Evolutionary conservation across 352 stramenopile genomes (phyloP).

Genomic region (Globisporangium recalcitrans): DNA sequence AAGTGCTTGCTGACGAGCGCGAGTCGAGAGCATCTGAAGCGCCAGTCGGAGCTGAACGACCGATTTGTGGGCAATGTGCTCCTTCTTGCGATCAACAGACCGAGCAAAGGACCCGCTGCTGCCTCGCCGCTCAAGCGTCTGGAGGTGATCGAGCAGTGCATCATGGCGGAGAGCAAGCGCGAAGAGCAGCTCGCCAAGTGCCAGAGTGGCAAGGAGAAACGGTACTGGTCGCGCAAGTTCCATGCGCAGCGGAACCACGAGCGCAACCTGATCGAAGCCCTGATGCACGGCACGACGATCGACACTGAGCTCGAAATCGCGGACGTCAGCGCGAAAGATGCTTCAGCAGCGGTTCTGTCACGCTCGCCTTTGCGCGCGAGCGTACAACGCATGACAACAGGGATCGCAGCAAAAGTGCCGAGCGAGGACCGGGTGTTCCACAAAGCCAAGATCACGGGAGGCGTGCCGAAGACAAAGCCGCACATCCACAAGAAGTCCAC

Average conservation of each 20-base stretch:
- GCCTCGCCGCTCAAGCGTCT: constrained; percentile 46
- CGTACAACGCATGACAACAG: constrained; percentile 14
- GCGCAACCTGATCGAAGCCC: constrained; percentile 41
- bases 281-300: constrained; percentile 43
- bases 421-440: constrained; percentile 36
- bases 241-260: constrained; percentile 48
- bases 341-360: not conserved
- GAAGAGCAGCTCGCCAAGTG: constrained; percentile 55
- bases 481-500: constrained; percentile 35
- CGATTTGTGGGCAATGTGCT: constrained; percentile 61
- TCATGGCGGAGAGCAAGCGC: constrained; percentile 61
- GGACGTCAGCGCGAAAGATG: constrained; percentile 18
- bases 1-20: constrained; percentile 43
- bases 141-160: constrained; percentile 72
- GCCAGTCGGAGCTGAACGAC: constrained; percentile 33
- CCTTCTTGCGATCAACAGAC: constrained; percentile 41
- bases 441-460: constrained; percentile 28
- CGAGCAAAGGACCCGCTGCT: constrained; percentile 13
- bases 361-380: constrained; percentile 1
- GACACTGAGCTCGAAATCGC: constrained; percentile 29
- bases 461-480: constrained; percentile 31
- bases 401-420: constrained; percentile 21
- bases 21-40: constrained; percentile 38
- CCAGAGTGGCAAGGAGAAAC: constrained; percentile 36
- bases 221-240: constrained; percentile 54